Evolutionary conservation across 2,329 filamentous ascomycete genomes (phyloP).

Genomic region (Drechslerella dactyloides): DNA sequence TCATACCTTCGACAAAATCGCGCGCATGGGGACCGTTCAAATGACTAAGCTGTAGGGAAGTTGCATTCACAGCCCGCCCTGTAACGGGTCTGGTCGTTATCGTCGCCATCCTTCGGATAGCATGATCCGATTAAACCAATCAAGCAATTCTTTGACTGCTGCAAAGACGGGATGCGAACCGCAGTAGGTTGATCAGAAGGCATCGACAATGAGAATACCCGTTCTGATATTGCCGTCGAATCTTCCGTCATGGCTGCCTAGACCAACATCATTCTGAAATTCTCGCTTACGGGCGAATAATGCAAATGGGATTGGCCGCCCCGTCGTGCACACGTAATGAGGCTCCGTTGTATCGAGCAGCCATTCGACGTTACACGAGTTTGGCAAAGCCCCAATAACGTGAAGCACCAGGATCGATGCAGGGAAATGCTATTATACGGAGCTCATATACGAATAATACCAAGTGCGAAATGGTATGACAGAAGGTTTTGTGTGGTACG

Average conservation of each 20-base stretch:
- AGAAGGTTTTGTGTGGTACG: too few relatives aligned
- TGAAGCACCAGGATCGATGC: neutral
- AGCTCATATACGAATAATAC: neutral
- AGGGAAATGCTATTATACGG: neutral
- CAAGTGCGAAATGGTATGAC: neutral
- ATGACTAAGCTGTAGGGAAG: conserved; percentile 3
- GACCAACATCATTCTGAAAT: conserved; percentile 1
- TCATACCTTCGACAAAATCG: conserved; percentile 29
- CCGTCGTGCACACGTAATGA: neutral
- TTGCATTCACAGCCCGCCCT: conserved; percentile 40
- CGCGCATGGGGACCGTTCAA: conserved; percentile 12
- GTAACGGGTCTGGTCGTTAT: conserved; percentile 9
- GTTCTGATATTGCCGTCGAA: conserved; percentile 9
- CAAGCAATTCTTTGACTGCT: conserved; percentile 8
- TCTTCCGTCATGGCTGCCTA: conserved; percentile 44
- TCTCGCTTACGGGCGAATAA: conserved; percentile 20
- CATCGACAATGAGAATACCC: conserved; percentile 25
- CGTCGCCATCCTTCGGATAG: conserved; percentile 12
- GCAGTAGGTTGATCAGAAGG: conserved; percentile 26
- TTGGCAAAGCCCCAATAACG: neutral
- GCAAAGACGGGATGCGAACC: conserved; percentile 1
- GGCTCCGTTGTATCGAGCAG: neutral
- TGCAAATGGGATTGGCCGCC: neutral
- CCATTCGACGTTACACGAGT: neutral
- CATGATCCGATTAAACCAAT: conserved; percentile 30